Base-by-base conservation (phyloP, 2,329 filamentous ascomycete genomes). In the Venturia asperata region DNA sequence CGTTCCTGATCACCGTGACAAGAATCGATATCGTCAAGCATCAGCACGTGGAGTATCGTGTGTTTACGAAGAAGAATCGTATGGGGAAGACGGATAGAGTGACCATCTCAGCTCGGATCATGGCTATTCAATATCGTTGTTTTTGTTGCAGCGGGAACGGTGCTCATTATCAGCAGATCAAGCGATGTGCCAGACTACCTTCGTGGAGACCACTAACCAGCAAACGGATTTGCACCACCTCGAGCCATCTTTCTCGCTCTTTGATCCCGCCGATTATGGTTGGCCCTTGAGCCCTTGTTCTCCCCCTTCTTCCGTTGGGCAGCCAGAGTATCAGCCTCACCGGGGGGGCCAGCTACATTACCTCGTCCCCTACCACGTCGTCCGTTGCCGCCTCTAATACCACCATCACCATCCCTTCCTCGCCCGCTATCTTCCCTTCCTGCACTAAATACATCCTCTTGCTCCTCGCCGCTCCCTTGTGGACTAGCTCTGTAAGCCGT, bases 211-310 rank as follows among this genome's bases (percentile, higher is more conserved):
- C 3, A 34, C 30, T 34, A 58, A 37, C 52, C 52, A 34, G 52
- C 52, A 58, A 37, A 37, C 13, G 60, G 60, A 45, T 60, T 41
- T 58, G 47, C 47, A 52, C 63, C 49, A 58, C 80, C 84, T 67
- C 83, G 78, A 2, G 84, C 83, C 78, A 87, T 83, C 74, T 87
- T 87, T 72, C 77, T 83, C 58, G 83, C 84, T 66, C 84, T 76
- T 70, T 84, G 82, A 72, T 95, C 89, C 62, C 91, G 83, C 34
- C 92, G 85, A 74, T 91, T 94, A 74, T 96, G 92, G 73, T 96
- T 96, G 41, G 91, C 92, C 67, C 88, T 81, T 27, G 88, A 90
- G 2, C 87, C 83, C 75, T 96, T 96, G 70, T 87, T 89, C 34
- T 89, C 86, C 72, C 96, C 92, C 73, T 96, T 96, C 68, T 84